phyloP scores from a whole-genome alignment of 495 filamentous ascomycete genomes.

The Neurospora hispaniola region DNA sequence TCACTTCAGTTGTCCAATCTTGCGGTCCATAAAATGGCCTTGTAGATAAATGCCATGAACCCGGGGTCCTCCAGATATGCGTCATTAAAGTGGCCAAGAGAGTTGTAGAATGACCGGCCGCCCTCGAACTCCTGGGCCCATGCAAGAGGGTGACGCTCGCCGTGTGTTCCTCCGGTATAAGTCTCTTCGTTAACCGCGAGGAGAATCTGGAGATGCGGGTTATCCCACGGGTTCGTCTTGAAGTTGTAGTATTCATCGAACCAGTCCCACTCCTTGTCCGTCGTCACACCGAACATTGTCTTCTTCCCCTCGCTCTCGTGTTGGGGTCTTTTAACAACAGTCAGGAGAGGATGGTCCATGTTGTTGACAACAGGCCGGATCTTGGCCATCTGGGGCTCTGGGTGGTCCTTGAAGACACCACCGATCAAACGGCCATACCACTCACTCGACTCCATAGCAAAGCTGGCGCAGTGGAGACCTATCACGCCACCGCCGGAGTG shows the following conservation, averaged over 20 bases:
- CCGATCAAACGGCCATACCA: constrained; percentile 29
- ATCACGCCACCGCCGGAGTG: constrained; percentile 25
- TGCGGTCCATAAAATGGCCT: constrained; percentile 27
- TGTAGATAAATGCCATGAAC: constrained; percentile 21
- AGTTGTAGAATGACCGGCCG: constrained; percentile 27
- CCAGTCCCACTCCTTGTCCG: constrained; percentile 13
- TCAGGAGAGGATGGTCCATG: constrained; percentile 16
- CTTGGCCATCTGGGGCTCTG: constrained; percentile 19
- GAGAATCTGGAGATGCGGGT: constrained; percentile 15
- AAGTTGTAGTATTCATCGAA: constrained; percentile 35
- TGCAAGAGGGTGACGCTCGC: constrained; percentile 22
- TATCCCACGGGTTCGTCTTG: constrained; percentile 14
- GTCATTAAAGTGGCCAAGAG: constrained; percentile 31
- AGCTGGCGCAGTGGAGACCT: constrained; percentile 29
- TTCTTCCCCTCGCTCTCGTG: neutral
- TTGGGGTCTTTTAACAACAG: constrained; percentile 5
- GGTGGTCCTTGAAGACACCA: constrained; percentile 25
- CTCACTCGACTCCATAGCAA: constrained; percentile 13
- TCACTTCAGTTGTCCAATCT: neutral
- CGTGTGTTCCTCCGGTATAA: constrained; percentile 23
- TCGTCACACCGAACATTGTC: neutral
- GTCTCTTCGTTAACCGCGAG: constrained; percentile 20
- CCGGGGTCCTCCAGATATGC: constrained; percentile 22
- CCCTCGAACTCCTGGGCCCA: constrained; percentile 30
- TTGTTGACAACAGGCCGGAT: constrained; percentile 12